Evolutionary conservation across 306 rosid genomes (phyloP).

Genomic region (Vigna unguiculata): DNA sequence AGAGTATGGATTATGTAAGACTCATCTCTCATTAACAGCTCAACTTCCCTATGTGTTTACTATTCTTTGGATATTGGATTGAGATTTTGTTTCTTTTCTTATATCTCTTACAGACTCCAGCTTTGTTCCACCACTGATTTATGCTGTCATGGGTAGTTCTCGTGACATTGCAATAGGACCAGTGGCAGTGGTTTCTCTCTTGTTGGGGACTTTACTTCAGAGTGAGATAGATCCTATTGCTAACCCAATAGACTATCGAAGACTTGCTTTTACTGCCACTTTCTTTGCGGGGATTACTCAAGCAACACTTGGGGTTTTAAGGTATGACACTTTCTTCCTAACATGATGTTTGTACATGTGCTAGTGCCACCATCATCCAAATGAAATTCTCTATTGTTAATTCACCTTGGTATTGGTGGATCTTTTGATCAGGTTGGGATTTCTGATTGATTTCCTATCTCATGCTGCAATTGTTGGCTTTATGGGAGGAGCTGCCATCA

Average conservation of each 20-base stretch:
- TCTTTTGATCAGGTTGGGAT: conserved; percentile 73
- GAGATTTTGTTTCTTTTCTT: conserved; percentile 40
- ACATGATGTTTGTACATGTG: conserved; percentile 2
- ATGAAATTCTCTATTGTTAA: background rate
- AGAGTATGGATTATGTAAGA: conserved; percentile 89
- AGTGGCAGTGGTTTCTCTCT: conserved; percentile 94
- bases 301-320: conserved; percentile 85
- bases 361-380: background rate
- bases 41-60: background rate
- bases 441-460: conserved; percentile 93
- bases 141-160: conserved; percentile 96
- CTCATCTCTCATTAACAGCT: conserved; percentile 21
- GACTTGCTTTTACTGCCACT: conserved; percentile 93
- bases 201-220: conserved; percentile 87
- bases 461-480: conserved; percentile 99
- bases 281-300: conserved; percentile 95
- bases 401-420: conserved; percentile 3
- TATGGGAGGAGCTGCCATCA: conserved; percentile 98
- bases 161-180: conserved; percentile 99
- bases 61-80: conserved; percentile 32
- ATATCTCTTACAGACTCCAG: conserved; percentile 74
- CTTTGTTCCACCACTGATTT: conserved; percentile 91
- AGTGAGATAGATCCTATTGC: conserved; percentile 69
- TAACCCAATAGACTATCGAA: conserved; percentile 62
- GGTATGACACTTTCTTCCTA: conserved; percentile 53